Evolutionary conservation across 768 basidiomycete genomes (phyloP).

Genomic region (Lactifluus rugatus): DNA sequence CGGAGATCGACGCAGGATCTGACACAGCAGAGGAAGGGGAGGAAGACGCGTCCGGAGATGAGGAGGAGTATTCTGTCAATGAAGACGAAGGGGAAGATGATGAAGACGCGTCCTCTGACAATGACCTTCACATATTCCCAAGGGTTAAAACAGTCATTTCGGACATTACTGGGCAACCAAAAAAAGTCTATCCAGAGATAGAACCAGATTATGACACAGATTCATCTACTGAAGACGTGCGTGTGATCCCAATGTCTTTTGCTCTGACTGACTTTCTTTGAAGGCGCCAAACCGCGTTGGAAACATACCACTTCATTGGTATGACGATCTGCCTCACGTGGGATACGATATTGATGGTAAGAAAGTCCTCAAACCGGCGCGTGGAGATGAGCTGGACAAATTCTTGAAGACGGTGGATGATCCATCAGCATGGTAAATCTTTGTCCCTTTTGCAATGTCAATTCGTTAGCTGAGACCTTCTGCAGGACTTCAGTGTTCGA

Average conservation of each 20-base stretch:
- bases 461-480: background rate
- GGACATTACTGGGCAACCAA: constrained; percentile 74
- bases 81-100: constrained; percentile 29
- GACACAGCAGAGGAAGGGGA: constrained; percentile 43
- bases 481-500: constrained; percentile 88
- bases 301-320: constrained; percentile 95
- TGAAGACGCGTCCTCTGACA: constrained; percentile 27
- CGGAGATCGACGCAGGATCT: constrained; percentile 36
- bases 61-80: constrained; percentile 31
- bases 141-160: constrained; percentile 63
- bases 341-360: constrained; percentile 95
- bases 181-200: constrained; percentile 79
- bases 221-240: constrained; percentile 84
- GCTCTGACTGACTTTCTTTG: constrained; percentile 8
- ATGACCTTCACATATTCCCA: constrained; percentile 49
- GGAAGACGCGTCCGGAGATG: constrained; percentile 45
- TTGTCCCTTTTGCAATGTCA: background rate
- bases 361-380: constrained; percentile 85
- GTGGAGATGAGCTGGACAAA: constrained; percentile 94
- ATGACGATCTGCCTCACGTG: constrained; percentile 98
- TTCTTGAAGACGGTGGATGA: constrained; percentile 93
- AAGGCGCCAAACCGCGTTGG: constrained; percentile 94
- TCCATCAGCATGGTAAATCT: constrained; percentile 69
- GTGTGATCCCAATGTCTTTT: constrained; percentile 24
- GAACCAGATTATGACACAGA: constrained; percentile 88